Conservation (phyloP, 108 stramenopile species). For the Cylindrotheca fusiformis region DNA sequence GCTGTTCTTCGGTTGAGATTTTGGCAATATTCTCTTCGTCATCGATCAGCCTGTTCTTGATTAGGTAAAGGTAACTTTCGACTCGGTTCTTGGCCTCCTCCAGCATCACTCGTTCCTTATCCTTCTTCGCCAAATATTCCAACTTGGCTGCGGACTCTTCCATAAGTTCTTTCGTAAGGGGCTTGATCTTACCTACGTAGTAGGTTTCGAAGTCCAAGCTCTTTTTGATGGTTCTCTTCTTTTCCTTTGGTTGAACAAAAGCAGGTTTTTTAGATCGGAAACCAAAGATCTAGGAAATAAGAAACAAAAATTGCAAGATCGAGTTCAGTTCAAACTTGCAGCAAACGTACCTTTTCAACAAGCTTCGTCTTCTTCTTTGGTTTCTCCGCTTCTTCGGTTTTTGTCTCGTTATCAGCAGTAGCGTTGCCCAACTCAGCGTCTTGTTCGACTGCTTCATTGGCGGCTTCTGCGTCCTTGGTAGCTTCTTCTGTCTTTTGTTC, state of each 20-base stretch:
- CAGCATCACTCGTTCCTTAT: slow-evolving; percentile 83
- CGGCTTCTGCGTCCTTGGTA: slow-evolving; percentile 26
- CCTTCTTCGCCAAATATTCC: slow-evolving; percentile 67
- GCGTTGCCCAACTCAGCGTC: slow-evolving; percentile 20
- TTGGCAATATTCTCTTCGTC: slow-evolving; percentile 71
- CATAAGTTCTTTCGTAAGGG: slow-evolving; percentile 60
- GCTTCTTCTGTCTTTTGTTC: slow-evolving; percentile 31
- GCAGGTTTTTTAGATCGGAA: slow-evolving; percentile 41
- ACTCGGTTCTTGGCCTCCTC: slow-evolving; percentile 92
- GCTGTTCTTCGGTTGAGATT: slow-evolving; percentile 94
- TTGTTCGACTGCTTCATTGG: slow-evolving; percentile 13
- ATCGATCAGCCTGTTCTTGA: slow-evolving; percentile 84
- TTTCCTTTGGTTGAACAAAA: slow-evolving; percentile 60
- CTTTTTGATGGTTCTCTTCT: slow-evolving; percentile 70
- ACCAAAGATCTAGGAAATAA: slow-evolving; percentile 55
- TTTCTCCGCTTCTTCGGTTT: slow-evolving; percentile 32
- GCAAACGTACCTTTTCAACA: slow-evolving; percentile 30
- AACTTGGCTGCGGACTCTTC: slow-evolving; percentile 85
- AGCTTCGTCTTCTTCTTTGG: slow-evolving; percentile 73
- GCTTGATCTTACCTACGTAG: slow-evolving; percentile 58
- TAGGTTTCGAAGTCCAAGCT: slow-evolving; percentile 58
- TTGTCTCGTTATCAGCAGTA: slow-evolving; percentile 1
- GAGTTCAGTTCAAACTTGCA: not conserved
- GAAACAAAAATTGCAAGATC: slow-evolving; percentile 2
- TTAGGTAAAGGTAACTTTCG: slow-evolving; percentile 90